Evolutionary conservation across 371 early-diverging fungal genomes (phyloP).

Genomic region (Mucor velutinosus): DNA sequence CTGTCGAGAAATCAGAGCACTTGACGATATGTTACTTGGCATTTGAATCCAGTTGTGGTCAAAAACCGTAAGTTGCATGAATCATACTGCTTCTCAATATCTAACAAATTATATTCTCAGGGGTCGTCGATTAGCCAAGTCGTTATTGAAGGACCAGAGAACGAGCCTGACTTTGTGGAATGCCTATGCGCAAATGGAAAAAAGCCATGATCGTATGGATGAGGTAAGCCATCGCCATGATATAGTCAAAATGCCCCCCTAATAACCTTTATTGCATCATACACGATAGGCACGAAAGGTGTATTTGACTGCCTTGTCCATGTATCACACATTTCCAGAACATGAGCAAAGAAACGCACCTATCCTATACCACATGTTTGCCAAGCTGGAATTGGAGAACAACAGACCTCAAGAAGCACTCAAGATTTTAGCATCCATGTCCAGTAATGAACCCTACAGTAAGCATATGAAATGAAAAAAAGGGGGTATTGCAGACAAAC

Average conservation of each 20-base stretch:
- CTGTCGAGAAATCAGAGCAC: constrained; percentile 33
- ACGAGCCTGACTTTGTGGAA: constrained; percentile 69
- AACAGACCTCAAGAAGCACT: constrained; percentile 50
- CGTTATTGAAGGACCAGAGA: constrained; percentile 55
- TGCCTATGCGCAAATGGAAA: constrained; percentile 68
- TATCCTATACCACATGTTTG: constrained; percentile 56
- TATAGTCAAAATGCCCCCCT: neutral
- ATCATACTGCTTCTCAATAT: neutral
- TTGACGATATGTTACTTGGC: constrained; percentile 46
- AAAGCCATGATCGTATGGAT: constrained; percentile 31
- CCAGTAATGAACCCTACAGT: constrained; percentile 33
- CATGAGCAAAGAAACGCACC: constrained; percentile 45
- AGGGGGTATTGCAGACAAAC: neutral
- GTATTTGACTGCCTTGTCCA: constrained; percentile 58
- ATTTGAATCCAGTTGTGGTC: constrained; percentile 46
- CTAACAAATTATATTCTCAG: constrained; percentile 17
- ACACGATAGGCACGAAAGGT: constrained; percentile 65
- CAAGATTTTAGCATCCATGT: constrained; percentile 47
- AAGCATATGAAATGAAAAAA: neutral
- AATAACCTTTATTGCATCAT: neutral
- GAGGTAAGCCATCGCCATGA: constrained; percentile 23
- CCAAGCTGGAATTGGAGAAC: constrained; percentile 59
- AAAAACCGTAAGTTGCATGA: constrained; percentile 33
- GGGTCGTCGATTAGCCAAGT: constrained; percentile 62
- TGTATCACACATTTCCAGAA: constrained; percentile 50